Evolutionary conservation across 345 rosid species (phyloP), one percentile per base, ranked within the genome.

Genomic region (Dipteronia sinensis): DNA sequence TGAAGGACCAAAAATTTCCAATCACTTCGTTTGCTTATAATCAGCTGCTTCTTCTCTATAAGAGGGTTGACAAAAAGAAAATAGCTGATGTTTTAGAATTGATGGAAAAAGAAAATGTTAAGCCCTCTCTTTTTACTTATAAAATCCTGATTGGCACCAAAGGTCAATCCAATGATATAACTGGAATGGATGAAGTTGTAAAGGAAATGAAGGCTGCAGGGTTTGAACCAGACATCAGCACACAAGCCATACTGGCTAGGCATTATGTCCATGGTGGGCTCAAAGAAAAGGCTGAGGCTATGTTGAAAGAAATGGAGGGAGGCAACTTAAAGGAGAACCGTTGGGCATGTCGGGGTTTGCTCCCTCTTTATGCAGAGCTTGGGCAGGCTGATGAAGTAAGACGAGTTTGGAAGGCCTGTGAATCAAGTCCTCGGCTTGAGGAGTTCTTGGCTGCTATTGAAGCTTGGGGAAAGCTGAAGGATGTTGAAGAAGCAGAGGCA

Each of bases 21-120:
- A 49, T 88, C 10, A 79, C 98, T 20, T 19, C 84, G 67, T 97
- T 97, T 81, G 80, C 97, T 74, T 97, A 98, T 77, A 89, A 97
- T 82, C 99, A 94, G 93, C 85, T 97, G 83, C 93, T 97, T 46
- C 89, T 94, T n/a, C 94, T 96, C 46, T 92, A 96, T 82, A 91
- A 89, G 87, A 88, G 91, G 72, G 61, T 82, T 65, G 97, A 97
- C 88, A 93, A 81, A 83, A 93, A 91, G 89, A 97, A 91, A 83
- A 91, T 97, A 67, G 89, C 95, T 77, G 98, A 94, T 74, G 87
- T 97, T 17, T 82, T 97, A 81, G 73, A 91, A 49, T 81, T 97
- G 72, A 94, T 97, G 98, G 99, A 97, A 90, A 93, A 93, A 82
- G 98, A 97, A 88, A 85, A 90, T 74, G 85, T 94, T 65, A 94